These are phyloP conservation scores for Arachis hypogaea DNA, from an alignment of 306 rosid genomes.

Conservation along the genomic window DNA sequence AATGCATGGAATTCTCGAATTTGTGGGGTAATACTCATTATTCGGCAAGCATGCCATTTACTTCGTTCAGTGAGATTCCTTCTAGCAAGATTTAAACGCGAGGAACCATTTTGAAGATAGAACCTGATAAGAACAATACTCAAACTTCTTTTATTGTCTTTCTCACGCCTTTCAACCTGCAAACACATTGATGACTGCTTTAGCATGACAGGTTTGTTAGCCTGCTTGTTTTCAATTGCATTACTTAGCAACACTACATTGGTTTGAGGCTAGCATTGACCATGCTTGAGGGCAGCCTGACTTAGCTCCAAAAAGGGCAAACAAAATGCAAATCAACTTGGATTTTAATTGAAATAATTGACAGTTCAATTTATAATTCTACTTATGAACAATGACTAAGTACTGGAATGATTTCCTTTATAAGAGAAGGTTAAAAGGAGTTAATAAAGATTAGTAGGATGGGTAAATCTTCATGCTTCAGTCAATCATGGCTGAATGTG, in stretches of 20 bases:
- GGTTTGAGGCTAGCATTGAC: constrained; percentile 11
- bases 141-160: constrained; percentile 71
- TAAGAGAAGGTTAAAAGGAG: background rate
- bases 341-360: constrained; percentile 4
- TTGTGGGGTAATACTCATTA: constrained; percentile 91
- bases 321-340: constrained; percentile 9
- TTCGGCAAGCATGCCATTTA: constrained; percentile 89
- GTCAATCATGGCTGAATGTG: constrained; percentile 26
- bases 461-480: background rate
- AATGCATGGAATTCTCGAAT: constrained; percentile 95
- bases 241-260: background rate
- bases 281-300: constrained; percentile 15
- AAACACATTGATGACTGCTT: constrained; percentile 42
- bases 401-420: background rate
- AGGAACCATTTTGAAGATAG: constrained; percentile 81
- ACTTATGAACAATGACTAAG: background rate
- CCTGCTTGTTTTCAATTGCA: constrained; percentile 19
- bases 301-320: constrained; percentile 26
- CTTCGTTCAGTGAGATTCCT: constrained; percentile 86
- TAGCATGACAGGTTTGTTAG: constrained; percentile 41
- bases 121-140: constrained; percentile 73
- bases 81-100: constrained; percentile 87
- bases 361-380: background rate
- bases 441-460: constrained; percentile 12
- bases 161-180: constrained; percentile 98